A percentile compares a stretch with the other conserved stretches of the same genome.
Evolutionary conservation across 352 stramenopile genomes (phyloP).

Genomic region (Phytophthora crassamura): DNA sequence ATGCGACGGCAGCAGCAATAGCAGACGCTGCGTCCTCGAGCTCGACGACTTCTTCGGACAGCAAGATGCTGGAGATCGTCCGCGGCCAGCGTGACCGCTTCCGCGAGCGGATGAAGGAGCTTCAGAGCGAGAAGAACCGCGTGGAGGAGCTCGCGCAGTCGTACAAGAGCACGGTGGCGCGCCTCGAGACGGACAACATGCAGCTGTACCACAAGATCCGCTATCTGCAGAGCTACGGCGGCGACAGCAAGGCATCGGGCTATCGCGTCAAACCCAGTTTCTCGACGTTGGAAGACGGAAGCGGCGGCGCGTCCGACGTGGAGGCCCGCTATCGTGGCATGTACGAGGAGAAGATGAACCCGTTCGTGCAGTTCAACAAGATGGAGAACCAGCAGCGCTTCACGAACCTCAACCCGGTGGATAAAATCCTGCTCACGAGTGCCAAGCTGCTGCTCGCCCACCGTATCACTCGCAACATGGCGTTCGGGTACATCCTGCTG

Average conservation of each 20-base stretch:
- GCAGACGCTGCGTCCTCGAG: conserved; percentile 11
- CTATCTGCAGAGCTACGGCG: conserved; percentile 84
- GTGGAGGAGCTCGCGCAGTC: conserved; percentile 70
- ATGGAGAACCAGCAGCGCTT: conserved; percentile 90
- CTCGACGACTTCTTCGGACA: conserved; percentile 47
- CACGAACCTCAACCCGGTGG: conserved; percentile 90
- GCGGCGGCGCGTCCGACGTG: conserved; percentile 44
- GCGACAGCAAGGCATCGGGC: conserved; percentile 23
- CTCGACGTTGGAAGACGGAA: conserved; percentile 50
- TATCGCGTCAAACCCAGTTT: conserved; percentile 33
- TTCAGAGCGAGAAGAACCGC: conserved; percentile 75
- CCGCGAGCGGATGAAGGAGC: conserved; percentile 84
- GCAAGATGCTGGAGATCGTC: conserved; percentile 89
- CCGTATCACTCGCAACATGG: conserved; percentile 83
- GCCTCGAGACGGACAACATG: conserved; percentile 91
- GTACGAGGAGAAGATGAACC: conserved; percentile 94
- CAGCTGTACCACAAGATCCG: conserved; percentile 92
- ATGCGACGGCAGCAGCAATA: conserved; percentile 4
- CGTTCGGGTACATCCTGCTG: conserved; percentile 85
- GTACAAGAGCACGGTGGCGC: conserved; percentile 68
- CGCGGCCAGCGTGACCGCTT: conserved; percentile 83
- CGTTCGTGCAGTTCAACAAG: conserved; percentile 93
- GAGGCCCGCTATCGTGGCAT: conserved; percentile 84
- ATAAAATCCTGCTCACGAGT: conserved; percentile 91
- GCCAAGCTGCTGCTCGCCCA: conserved; percentile 85